Evolutionary conservation across 2,329 filamentous ascomycete genomes (phyloP), one percentile per base, ranked within the genome.

Genomic region (Didymellaceae sp.): DNA sequence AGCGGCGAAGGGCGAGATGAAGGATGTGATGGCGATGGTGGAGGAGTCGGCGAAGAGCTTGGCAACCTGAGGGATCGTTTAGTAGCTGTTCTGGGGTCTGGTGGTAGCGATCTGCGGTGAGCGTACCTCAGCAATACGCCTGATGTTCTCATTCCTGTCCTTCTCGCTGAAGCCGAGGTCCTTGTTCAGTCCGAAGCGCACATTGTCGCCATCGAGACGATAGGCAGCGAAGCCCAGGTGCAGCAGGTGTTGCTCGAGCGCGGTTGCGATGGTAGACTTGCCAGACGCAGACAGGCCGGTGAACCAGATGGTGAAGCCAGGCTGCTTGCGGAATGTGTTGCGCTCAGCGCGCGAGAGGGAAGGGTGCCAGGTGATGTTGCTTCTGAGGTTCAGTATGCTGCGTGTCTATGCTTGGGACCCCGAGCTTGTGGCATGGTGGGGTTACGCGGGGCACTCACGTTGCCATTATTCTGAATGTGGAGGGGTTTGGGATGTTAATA

Each of bases 131-230:
- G 90, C 91, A 68, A 99, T 97, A 59, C 94, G 87, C 54, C 94
- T 86, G 72, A 99, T 99, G 80, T 99, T 99, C 82, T 99, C 94
- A 73, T 93, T 95, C 65, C 94, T 86, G 80, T 97, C 92, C 71
- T 86, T 85, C 72, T 96, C 93, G 59, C 86, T 89, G 81, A 97
- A 99, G 13, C 93, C 93, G 9, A 99, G 84, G 79, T 97, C 93
- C 78, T 95, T 96, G 85, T 97, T 99, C 62, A 99, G 83, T 13
- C 94, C 94, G 79, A 97, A 97, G 55, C 94, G 93, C 61, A 99
- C 88, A 77, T 99, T 99, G 83, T 99, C 94, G 68, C 93, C 94
- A 77, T 99, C 94, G 22, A 99, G 87, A 44, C 94, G 87, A 83
- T 99, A 99, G 54, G 92, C 89, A 47, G 87, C 80, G 42, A 94